A percentile compares a stretch with the other conserved stretches of the same genome.
Conservation (phyloP, 768 basidiomycete species). For the Mycena venus region DNA sequence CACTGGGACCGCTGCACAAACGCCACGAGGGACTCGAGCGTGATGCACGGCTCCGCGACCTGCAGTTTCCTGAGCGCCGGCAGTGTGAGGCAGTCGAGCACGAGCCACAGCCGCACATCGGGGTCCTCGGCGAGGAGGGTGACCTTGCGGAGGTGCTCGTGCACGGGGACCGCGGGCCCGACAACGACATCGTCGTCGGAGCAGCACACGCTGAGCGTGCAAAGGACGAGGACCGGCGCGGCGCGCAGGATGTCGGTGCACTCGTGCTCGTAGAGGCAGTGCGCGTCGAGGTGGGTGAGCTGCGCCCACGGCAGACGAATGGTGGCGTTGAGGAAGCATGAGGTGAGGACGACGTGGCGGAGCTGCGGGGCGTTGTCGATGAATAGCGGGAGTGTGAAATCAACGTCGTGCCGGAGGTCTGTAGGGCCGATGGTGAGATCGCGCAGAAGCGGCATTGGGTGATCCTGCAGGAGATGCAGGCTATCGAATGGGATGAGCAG, state of each 20-base stretch:
- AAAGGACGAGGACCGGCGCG: not conserved
- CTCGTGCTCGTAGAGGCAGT: slow-evolving; percentile 14
- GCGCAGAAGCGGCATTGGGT: not conserved
- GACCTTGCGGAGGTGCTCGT: not conserved
- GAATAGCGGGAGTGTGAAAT: not conserved
- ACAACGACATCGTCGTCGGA: not conserved
- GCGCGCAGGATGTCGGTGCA: slow-evolving; percentile 1
- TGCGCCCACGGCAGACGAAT: not conserved
- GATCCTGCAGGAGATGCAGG: not conserved
- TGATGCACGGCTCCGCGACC: not conserved
- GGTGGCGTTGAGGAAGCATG: not conserved
- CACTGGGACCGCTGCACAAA: not conserved
- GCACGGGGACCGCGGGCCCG: not conserved
- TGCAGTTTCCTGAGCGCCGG: not conserved
- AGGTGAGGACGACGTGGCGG: not conserved
- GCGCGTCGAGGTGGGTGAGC: not conserved
- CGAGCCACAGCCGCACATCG: not conserved
- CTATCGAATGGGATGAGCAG: not conserved
- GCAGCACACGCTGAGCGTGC: not conserved
- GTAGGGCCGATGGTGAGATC: not conserved
- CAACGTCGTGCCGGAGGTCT: not conserved
- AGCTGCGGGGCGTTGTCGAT: not conserved
- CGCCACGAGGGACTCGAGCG: not conserved
- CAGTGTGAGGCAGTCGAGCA: not conserved
- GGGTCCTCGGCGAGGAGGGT: not conserved